Percentiles rank a stretch among this genome's conserved stretches.
Conservation (phyloP, 208 protist genomes). For the Leishmania gerbilli region DNA sequence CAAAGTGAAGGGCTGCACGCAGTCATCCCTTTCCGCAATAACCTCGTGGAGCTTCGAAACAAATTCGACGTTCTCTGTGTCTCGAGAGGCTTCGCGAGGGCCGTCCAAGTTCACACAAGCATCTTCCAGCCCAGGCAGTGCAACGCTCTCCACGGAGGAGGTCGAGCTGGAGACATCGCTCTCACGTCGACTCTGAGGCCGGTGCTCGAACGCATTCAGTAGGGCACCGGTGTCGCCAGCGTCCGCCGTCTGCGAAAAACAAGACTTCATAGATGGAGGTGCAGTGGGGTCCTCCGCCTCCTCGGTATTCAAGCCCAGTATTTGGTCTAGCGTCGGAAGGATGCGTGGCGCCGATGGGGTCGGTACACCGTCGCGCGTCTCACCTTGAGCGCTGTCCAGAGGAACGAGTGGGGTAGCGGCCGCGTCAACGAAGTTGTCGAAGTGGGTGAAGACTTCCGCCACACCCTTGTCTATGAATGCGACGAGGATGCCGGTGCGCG, state of each 20-base stretch:
- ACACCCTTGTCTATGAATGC: constrained; percentile 41
- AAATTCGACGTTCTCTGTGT: not conserved
- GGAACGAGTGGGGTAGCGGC: not conserved
- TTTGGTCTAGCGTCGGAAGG: constrained; percentile 24
- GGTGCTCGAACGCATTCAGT: not conserved
- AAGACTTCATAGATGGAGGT: too few species aligned
- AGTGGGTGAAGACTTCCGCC: constrained; percentile 39
- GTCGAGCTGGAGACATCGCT: not conserved
- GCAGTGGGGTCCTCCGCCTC: not conserved
- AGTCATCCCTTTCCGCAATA: constrained; percentile 35
- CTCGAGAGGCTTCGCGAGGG: too few species aligned
- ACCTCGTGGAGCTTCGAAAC: constrained; percentile 17
- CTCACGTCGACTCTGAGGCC: not conserved
- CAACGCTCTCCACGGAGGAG: constrained; percentile 2
- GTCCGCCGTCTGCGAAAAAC: not conserved
- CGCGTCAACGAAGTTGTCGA: constrained; percentile 54
- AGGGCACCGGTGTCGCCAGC: not conserved
- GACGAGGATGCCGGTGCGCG: constrained; percentile 48
- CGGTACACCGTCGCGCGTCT: not conserved
- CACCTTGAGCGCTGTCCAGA: not conserved
- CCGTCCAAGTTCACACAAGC: too few species aligned
- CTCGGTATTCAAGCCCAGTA: constrained; percentile 14
- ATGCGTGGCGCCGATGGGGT: not conserved
- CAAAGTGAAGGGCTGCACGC: constrained; percentile 52
- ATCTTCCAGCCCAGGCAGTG: constrained; percentile 9